Base-by-base conservation (phyloP, 2,329 filamentous ascomycete species). In the Xylariaceae sp. region DNA sequence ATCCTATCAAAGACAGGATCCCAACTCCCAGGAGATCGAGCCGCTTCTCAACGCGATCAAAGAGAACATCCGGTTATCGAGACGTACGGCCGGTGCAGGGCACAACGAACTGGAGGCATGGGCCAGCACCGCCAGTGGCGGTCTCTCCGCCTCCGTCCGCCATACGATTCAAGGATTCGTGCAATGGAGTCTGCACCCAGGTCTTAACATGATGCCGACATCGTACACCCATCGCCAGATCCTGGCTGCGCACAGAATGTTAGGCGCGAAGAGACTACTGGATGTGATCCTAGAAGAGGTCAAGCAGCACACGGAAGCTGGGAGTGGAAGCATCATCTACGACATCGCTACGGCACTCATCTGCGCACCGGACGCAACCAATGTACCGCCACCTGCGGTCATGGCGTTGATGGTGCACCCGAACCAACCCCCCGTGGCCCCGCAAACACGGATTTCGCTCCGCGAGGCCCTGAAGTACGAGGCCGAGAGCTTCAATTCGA, bases 201-300 rank as follows among this genome's bases (percentile, higher is more conserved):
- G 75, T 3, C 72, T 81, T 42, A 83, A 81, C 59, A 75, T 76
- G 37, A 82, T 82, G 75, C 83, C 83, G 1, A 79, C 88, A 0
- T 79, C 81, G 9, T 93, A 92, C 71, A 89, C 87, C 0, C 88
- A 92, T 69, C 84, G 87, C 3, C 86, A 89, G 64, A 75, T 91
- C 2, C 79, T 89, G 7, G 79, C 81, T 0, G 84, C 81, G 0
- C 72, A 84, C 42, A 81, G 82, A 57, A 76, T 89, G 37, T 74
- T 88, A 0, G 88, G 88, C 0, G 82, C 87, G 0, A 82, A 78
- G 59, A 77, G 80, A 3, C 74, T 90, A 0, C 73, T 93, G 0
- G 72, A 78, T 1, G 74, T 84, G 4, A 82, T 93, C 18, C 69
- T 90, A 9, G 85, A 90, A 6, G 88, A 92, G 65, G 73, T 90